Base-by-base conservation (phyloP, 2,329 filamentous ascomycete species). In the Cladosporium colombiae region DNA sequence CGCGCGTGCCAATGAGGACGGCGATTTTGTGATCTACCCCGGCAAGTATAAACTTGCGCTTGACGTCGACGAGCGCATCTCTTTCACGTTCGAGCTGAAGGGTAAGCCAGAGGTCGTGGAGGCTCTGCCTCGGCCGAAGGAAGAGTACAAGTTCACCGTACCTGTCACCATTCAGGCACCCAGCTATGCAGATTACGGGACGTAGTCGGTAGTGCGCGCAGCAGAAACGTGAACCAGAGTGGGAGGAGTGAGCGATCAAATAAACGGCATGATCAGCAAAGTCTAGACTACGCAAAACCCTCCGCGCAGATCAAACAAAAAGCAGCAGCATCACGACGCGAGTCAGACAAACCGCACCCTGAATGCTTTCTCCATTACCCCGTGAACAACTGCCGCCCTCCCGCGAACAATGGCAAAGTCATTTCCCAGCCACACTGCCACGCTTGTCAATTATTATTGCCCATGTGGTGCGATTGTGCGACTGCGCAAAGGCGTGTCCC, bases 21-120 rank as follows among this genome's bases (percentile, higher is more conserved):
- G 80, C 0, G 77, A 80, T 62, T 70, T 73, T 11, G 71, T 81
- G n/a, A 64, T 82, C 27, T 81, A 79, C 56, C 79, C 80, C 5
- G 80, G 80, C 0, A 74, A 73, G 11, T 82, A 81, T 68, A 74
- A 77, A 53, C 53, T 81, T 67, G 74, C 77, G 13, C 59, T 81
- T 66, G 80, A 81, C 59, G 75, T 75, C 66, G 78, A 81, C 66
- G 71, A 75, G 14, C 74, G 72, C 2, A 74, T 75, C 16, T 74
- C 77, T 14, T 49, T 66, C 14, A 62, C 65, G 27, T 68, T 70
- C 62, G 68, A 64, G 3, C 35, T 71, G 46, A 68, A 62, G 23
- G 68, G 69, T 2, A 44, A 65, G 62, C n/a, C 55, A 3, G 62
- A 50, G 29, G 62, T 65, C 3, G 56, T 65, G 21, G 62, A 65